These are phyloP conservation scores for Aureobasidium subglaciale DNA, from an alignment of 2,329 filamentous ascomycete species.

Conservation along the genomic window DNA sequence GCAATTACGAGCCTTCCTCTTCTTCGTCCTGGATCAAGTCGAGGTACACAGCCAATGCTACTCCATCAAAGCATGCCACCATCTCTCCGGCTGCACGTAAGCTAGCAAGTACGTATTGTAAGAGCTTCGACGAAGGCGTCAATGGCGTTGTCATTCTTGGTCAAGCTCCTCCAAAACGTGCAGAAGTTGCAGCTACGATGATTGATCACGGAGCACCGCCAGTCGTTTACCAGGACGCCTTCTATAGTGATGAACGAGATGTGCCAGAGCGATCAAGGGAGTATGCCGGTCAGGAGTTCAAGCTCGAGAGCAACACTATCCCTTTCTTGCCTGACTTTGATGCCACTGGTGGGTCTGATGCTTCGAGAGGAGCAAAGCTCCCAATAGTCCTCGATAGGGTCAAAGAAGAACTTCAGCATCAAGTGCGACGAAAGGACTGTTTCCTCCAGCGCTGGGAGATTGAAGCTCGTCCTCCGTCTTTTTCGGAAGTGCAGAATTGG, in stretches of 20 bases:
- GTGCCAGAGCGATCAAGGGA: constrained; percentile 70
- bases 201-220: constrained; percentile 52
- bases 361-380: constrained; percentile 49
- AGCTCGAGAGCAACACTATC: constrained; percentile 64
- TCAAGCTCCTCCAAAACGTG: constrained; percentile 34
- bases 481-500: constrained; percentile 64
- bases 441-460: constrained; percentile 71
- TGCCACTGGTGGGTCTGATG: constrained; percentile 49
- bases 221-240: constrained; percentile 75
- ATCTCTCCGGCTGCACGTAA: not conserved
- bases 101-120: not conserved
- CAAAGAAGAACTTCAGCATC: constrained; percentile 46
- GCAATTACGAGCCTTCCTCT: not conserved
- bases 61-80: not conserved
- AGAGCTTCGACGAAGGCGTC: not conserved
- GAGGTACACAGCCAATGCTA: constrained; percentile 23
- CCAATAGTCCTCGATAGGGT: constrained; percentile 43
- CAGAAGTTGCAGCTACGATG: constrained; percentile 51
- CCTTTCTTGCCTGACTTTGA: constrained; percentile 77
- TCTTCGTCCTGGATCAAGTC: constrained; percentile 27
- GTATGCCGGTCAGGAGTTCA: constrained; percentile 83
- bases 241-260: constrained; percentile 77
- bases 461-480: constrained; percentile 61
- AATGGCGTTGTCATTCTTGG: constrained; percentile 29
- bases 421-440: constrained; percentile 50